Conservation (phyloP, 306 rosid species). For the Astragalus membranaceus region DNA sequence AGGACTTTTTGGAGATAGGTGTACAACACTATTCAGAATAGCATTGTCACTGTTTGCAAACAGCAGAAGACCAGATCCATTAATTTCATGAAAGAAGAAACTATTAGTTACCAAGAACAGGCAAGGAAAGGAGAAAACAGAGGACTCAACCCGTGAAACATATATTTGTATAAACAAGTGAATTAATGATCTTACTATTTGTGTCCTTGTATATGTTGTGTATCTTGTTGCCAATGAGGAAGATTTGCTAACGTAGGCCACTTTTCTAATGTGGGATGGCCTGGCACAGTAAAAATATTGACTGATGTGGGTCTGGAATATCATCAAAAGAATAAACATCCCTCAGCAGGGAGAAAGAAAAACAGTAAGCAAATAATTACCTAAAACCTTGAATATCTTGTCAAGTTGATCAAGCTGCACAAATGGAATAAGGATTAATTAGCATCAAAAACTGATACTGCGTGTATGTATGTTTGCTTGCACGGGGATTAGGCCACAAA, state of each 20-base stretch:
- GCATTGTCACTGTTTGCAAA: conserved; percentile 65
- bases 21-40: conserved; percentile 65
- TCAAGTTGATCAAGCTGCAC: conserved; percentile 98
- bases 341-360: conserved; percentile 27
- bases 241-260: too few relatives aligned
- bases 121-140: conserved; percentile 1
- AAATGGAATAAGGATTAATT: conserved; percentile 18
- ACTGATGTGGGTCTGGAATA: too few relatives aligned
- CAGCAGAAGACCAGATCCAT: not conserved
- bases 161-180: not conserved
- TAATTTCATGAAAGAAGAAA: not conserved
- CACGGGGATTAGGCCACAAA: too few relatives aligned
- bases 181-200: conserved; percentile 35
- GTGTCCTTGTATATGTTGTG: too few relatives aligned
- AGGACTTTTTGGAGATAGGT: conserved; percentile 69
- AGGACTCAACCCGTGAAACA: not conserved
- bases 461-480: not conserved
- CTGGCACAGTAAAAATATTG: too few relatives aligned
- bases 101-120: not conserved
- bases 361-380: conserved; percentile 37
- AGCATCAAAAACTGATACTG: conserved; percentile 15
- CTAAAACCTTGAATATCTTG: conserved; percentile 97
- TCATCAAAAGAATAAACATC: too few relatives aligned
- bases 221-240: too few relatives aligned
- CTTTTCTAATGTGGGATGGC: too few relatives aligned